Evolutionary conservation across 306 rosid species (phyloP), one percentile per base, ranked within the genome.

Genomic region (Corylus avellana): DNA sequence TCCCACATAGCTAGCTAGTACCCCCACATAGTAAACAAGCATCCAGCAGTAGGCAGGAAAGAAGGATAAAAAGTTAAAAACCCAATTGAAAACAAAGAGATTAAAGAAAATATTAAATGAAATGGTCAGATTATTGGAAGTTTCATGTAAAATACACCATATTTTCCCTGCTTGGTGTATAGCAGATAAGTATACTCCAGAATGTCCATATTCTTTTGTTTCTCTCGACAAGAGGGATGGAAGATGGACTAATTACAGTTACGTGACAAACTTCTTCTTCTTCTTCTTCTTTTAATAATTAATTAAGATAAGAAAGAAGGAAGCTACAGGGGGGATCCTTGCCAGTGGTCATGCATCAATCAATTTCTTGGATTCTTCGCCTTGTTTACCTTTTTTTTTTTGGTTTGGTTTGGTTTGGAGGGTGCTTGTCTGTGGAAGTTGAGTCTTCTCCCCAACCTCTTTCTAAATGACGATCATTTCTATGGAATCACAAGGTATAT

Each of bases 281-380:
- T 3, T 35, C 4, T 35, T 35, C 4, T 35, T 22, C 22, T 3
- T 35, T 46, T 32, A 72, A 22, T 22, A 22, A 22, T 22, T n/a
- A 12, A 55, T 70, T 46, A 20, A 16, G 20, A 77, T 18, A 35
- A 54, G 68, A 77, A 69, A 71, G 27, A 14, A 11, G 13, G 51
- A 48, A 8, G 51, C 51, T 48, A 48, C 12, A 39, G 12, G 51
- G 51, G 51, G 53, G 14, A 11, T 49, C 53, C 53, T 42, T 49
- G 53, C 53, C 53, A 20, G 51, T 59, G 32, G 32, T 11, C 5
- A 27, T 18, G 14, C n/a, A 22, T 69, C 10, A 44, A 27, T 72
- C 53, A 12, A 71, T 73, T 70, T 75, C 73, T 85, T 64, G 84
- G 73, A 79, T 72, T 75, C 67, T 72, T 71, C 84, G 54, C 68